Conservation (phyloP, 345 rosid genomes). For the Microthlaspi erraticum region DNA sequence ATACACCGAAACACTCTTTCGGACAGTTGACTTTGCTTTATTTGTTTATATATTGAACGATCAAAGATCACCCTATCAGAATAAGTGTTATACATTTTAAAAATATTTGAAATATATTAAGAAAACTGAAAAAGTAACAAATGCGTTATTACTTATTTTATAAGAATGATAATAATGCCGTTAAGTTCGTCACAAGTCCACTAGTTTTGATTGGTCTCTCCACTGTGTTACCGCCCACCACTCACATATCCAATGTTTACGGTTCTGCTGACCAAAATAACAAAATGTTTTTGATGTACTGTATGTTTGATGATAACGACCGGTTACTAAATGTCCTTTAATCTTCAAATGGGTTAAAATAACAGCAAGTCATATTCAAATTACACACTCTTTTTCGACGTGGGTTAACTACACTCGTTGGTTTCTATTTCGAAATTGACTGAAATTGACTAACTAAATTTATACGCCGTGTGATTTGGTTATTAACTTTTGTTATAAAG, state of each 20-base stretch:
- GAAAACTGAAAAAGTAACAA: conserved; percentile 6
- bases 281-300: not conserved
- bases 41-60: conserved; percentile 23
- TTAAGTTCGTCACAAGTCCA: conserved; percentile 43
- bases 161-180: conserved; percentile 31
- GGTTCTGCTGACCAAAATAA: conserved; percentile 39
- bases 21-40: conserved; percentile 38
- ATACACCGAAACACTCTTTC: conserved; percentile 34
- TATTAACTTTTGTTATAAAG: conserved; percentile 26
- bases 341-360: conserved; percentile 3
- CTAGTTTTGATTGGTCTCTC: conserved; percentile 47
- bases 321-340: conserved; percentile 20
- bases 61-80: conserved; percentile 18
- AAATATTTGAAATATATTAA: not conserved
- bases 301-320: conserved; percentile 34
- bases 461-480: conserved; percentile 36
- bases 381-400: conserved; percentile 24
- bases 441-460: conserved; percentile 42
- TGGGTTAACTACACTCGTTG: conserved; percentile 44
- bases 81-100: conserved; percentile 12
- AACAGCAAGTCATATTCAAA: conserved; percentile 28
- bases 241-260: conserved; percentile 36
- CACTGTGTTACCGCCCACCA: conserved; percentile 45
- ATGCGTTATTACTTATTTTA: conserved; percentile 24
- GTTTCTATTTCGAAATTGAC: conserved; percentile 42